These are phyloP conservation scores for Saccharomyces jurei DNA, from an alignment of 805 yeast species.

Conservation along the genomic window DNA sequence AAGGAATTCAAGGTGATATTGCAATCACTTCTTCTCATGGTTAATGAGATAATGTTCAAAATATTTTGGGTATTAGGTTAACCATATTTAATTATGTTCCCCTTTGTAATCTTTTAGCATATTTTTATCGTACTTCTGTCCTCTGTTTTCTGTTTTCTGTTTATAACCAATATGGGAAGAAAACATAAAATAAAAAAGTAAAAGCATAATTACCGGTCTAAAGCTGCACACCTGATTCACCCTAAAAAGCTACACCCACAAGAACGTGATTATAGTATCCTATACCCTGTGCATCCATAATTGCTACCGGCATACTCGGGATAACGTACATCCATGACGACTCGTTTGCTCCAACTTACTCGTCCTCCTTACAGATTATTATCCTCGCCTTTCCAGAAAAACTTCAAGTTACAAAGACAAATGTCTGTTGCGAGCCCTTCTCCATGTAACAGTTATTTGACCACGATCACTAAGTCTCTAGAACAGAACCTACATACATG, in stretches of 20 bases:
- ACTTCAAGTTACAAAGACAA: not conserved
- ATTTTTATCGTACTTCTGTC: not conserved
- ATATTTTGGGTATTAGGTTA: not conserved
- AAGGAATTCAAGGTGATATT: not conserved
- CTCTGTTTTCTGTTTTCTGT: not conserved
- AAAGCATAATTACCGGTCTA: not conserved
- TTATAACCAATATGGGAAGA: not conserved
- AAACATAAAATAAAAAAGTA: not conserved
- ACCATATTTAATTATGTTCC: not conserved
- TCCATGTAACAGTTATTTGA: not conserved
- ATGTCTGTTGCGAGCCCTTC: not conserved
- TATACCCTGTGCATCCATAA: not conserved
- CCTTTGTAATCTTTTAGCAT: not conserved
- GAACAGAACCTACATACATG: constrained; percentile 27
- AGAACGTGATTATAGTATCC: not conserved
- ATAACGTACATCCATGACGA: not conserved
- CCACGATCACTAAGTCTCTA: not conserved
- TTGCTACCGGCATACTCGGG: not conserved
- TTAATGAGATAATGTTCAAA: not conserved
- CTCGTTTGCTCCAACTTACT: not conserved
- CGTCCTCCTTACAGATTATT: not conserved
- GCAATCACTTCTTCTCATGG: not conserved
- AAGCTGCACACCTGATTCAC: not conserved
- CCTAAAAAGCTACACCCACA: not conserved
- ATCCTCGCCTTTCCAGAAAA: not conserved